Conservation (phyloP, 2,329 filamentous ascomycete species). For the Cladosporium sp. region DNA sequence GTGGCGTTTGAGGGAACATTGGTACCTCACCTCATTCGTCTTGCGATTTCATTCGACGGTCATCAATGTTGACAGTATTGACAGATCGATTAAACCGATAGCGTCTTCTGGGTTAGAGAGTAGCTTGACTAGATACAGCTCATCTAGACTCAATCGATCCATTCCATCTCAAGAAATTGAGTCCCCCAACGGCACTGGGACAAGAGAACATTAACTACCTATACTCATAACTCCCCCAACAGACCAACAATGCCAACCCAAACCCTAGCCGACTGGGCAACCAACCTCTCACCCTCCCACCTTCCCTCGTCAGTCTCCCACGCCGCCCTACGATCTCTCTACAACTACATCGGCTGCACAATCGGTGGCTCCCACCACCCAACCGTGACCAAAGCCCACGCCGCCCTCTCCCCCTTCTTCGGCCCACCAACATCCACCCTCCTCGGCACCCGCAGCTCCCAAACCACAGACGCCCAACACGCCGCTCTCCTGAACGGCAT, state of each 20-base stretch:
- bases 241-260: slow-evolving; percentile 41
- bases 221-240: not conserved
- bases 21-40: too few species aligned
- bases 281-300: slow-evolving; percentile 37
- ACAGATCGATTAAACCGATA: too few species aligned
- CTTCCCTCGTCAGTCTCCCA: slow-evolving; percentile 40
- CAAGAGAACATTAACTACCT: not conserved
- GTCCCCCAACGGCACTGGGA: too few species aligned
- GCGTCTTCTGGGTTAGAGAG: too few species aligned
- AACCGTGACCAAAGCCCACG: slow-evolving; percentile 37
- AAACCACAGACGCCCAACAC: slow-evolving; percentile 43
- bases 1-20: too few species aligned
- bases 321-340: slow-evolving; percentile 47
- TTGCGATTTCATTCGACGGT: too few species aligned
- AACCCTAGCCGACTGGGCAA: slow-evolving; percentile 45
- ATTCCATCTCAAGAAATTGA: too few species aligned
- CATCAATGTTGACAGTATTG: too few species aligned
- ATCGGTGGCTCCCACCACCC: slow-evolving; percentile 48
- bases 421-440: slow-evolving; percentile 36
- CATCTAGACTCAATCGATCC: too few species aligned
- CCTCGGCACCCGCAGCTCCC: slow-evolving; percentile 27
- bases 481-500: slow-evolving; percentile 54
- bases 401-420: slow-evolving; percentile 36
- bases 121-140: too few species aligned
- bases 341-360: slow-evolving; percentile 53